These are phyloP conservation scores for Prunella vulgaris DNA, from an alignment of 257 asterid species.

Conservation along the genomic window DNA sequence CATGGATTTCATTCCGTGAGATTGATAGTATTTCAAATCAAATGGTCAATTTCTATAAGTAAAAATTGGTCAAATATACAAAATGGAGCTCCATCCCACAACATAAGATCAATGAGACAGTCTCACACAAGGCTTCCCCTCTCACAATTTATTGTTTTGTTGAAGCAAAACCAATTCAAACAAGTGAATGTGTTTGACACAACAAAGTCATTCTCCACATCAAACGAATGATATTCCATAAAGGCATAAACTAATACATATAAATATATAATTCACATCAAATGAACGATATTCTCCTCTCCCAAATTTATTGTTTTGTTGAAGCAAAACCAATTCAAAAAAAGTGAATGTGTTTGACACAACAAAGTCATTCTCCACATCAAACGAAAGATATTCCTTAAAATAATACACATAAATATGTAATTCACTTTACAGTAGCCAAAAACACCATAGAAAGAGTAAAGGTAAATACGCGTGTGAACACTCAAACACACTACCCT, in stretches of 20 bases:
- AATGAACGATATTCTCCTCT: too few species aligned
- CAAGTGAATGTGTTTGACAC: neutral
- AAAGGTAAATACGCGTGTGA: too few species aligned
- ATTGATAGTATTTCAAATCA: neutral
- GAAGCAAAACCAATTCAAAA: too few species aligned
- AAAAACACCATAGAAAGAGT: too few species aligned
- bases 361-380: neutral
- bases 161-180: conserved; percentile 3
- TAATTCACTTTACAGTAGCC: neutral
- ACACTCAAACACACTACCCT: too few species aligned
- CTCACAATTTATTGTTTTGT: neutral
- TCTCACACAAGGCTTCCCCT: neutral
- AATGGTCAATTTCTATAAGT: neutral
- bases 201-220: neutral
- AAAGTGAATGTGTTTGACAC: too few species aligned
- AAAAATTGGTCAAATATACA: neutral
- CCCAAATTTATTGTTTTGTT: too few species aligned
- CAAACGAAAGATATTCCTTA: neutral
- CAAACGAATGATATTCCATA: neutral
- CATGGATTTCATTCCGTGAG: neutral
- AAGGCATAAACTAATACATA: neutral
- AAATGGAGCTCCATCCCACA: neutral
- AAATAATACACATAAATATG: neutral
- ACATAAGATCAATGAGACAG: neutral
- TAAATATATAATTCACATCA: neutral